phyloP scores from a whole-genome alignment of 1,139 yeast species.

The Debaryomyces fabryi region DNA sequence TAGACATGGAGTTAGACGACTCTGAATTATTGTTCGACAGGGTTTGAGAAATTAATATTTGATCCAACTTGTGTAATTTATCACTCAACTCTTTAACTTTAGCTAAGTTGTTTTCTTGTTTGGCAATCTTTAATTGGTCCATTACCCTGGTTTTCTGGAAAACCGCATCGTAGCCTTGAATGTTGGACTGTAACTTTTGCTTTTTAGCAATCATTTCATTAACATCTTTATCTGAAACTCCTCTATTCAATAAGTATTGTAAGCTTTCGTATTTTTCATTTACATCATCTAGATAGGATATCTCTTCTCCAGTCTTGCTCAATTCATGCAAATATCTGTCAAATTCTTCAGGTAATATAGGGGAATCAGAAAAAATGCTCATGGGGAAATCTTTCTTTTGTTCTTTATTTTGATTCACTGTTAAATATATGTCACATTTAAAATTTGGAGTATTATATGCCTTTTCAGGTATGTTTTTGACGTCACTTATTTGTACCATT shows the following conservation, averaged over 20 bases:
- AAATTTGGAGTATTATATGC: constrained; percentile 59
- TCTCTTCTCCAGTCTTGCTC: constrained; percentile 55
- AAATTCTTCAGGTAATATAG: constrained; percentile 69
- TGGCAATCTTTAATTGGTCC: constrained; percentile 77
- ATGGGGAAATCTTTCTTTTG: constrained; percentile 77
- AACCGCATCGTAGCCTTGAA: constrained; percentile 68
- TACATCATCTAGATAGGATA: constrained; percentile 70
- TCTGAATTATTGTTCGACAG: constrained; percentile 25
- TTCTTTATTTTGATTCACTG: constrained; percentile 64
- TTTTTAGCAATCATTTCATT: constrained; percentile 72
- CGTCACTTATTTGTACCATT: constrained; percentile 76
- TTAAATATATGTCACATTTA: constrained; percentile 62
- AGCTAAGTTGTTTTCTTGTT: constrained; percentile 59
- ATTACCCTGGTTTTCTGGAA: constrained; percentile 70
- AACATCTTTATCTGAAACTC: constrained; percentile 74
- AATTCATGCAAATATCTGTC: constrained; percentile 67
- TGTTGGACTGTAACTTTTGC: constrained; percentile 65
- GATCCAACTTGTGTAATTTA: constrained; percentile 49
- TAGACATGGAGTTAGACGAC: constrained; percentile 48
- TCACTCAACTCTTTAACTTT: constrained; percentile 57
- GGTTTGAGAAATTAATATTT: constrained; percentile 29
- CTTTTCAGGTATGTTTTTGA: constrained; percentile 54
- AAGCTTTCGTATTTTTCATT: constrained; percentile 66
- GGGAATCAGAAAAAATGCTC: constrained; percentile 77
- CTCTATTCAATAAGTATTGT: constrained; percentile 60